Evolutionary conservation across 2,329 filamentous ascomycete species (phyloP), one percentile per base, ranked within the genome.

Genomic region (Penicillium italicum): DNA sequence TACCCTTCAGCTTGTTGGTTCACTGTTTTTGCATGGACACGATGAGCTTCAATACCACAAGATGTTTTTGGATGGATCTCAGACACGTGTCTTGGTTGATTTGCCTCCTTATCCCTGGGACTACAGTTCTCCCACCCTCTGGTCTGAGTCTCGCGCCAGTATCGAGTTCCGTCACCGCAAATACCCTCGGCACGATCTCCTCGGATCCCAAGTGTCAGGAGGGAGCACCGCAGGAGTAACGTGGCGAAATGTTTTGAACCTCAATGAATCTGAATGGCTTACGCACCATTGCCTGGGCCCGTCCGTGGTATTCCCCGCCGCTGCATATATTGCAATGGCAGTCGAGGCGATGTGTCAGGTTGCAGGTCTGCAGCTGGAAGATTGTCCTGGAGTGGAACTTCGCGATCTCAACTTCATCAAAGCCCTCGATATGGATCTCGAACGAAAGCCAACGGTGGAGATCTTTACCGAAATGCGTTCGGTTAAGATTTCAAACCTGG

Each of bases 231-330:
- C 69, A 4, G 67, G 68, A 43, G 67, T 69, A 0, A 51, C 55
- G 8, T 76, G 74, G 74, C 55, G 73, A 2, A 72, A 73, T 42
- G 55, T 66, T 3, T 51, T 76, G 3, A 55, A 54, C 0, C 52
- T 70, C 3, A 65, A 66, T 12, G 66, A 73, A 44, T 54, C 70
- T 0, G 66, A 70, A 1, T 76, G 74, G 74, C 50, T 77, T 7
- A 54, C 54, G 2, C 71, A 73, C 34, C 74, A 77, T 50, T 51
- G 55, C 5, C 61, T 74, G 10, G 59, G 66, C 22, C 60, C 59
- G 0, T 55, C 63, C 11, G 53, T 69, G 10, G 59, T 75, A 0
- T 74, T 72, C 51, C 72, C 73, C 2, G 67, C 53, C 10, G 67
- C 72, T 1, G 72, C 65, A 8, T 74, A 72, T 47, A 56, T 74